A percentile compares a stretch with the other conserved stretches of the same genome.
Conservation (phyloP, 2,329 filamentous ascomycete genomes). For the Pseudogymnoascus verrucosus region DNA sequence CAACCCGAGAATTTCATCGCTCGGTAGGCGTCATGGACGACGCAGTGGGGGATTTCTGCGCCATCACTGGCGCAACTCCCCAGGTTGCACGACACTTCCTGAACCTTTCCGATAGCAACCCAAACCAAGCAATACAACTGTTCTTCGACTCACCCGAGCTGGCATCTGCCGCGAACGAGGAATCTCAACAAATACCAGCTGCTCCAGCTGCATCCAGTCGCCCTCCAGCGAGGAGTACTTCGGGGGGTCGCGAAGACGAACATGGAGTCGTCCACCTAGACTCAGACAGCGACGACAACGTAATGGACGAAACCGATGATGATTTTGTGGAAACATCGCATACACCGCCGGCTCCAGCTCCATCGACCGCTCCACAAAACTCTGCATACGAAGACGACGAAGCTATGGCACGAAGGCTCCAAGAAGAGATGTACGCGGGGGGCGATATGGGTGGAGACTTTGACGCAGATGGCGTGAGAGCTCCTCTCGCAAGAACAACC, state of each 20-base stretch:
- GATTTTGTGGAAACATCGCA: conserved; percentile 23
- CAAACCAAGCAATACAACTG: conserved; percentile 79
- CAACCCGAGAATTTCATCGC: background rate
- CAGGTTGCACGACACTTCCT: conserved; percentile 76
- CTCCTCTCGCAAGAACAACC: conserved; percentile 83
- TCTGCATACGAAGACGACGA: conserved; percentile 71
- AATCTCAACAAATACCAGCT: conserved; percentile 20
- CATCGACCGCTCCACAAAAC: conserved; percentile 28
- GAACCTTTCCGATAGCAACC: conserved; percentile 72
- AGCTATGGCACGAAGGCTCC: conserved; percentile 81
- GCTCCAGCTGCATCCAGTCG: conserved; percentile 23
- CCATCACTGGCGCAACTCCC: conserved; percentile 68
- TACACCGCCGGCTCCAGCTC: conserved; percentile 15
- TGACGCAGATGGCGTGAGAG: conserved; percentile 59
- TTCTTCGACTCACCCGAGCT: conserved; percentile 85
- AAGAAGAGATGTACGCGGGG: conserved; percentile 79
- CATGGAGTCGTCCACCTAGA: conserved; percentile 65
- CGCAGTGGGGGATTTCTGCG: conserved; percentile 65
- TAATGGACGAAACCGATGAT: conserved; percentile 33
- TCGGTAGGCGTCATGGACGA: conserved; percentile 50
- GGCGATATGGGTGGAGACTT: conserved; percentile 34
- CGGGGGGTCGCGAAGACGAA: conserved; percentile 42
- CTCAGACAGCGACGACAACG: conserved; percentile 61
- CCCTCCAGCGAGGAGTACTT: conserved; percentile 16
- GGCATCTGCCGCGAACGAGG: conserved; percentile 26